These are phyloP conservation scores for Orbilia brochopaga DNA, from an alignment of 2,329 filamentous ascomycete genomes.

Conservation along the genomic window DNA sequence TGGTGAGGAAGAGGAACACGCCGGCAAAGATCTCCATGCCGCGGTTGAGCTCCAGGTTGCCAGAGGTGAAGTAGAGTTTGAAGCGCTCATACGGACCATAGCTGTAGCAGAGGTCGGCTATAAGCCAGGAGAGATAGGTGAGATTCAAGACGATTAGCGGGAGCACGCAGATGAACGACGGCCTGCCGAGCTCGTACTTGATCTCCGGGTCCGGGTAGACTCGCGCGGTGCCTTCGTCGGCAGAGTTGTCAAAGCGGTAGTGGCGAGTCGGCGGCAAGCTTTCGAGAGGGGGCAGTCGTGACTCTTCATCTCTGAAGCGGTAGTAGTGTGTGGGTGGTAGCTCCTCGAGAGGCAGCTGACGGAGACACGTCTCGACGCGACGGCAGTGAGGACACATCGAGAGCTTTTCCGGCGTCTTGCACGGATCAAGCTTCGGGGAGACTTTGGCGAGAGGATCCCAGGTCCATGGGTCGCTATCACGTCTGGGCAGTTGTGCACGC, in stretches of 20 bases:
- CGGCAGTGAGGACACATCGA: constrained; percentile 48
- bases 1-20: constrained; percentile 46
- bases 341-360: constrained; percentile 31
- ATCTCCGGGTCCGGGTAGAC: constrained; percentile 44
- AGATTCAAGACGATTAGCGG: constrained; percentile 39
- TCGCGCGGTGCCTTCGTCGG: constrained; percentile 36
- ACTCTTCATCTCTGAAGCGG: constrained; percentile 44
- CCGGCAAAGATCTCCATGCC: constrained; percentile 49
- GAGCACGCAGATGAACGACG: constrained; percentile 24
- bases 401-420: constrained; percentile 5
- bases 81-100: constrained; percentile 45
- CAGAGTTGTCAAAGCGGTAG: constrained; percentile 35
- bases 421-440: constrained; percentile 4
- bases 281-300: constrained; percentile 37
- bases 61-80: constrained; percentile 38
- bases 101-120: constrained; percentile 43
- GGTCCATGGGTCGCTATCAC: constrained; percentile 8
- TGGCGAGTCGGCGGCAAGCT: constrained; percentile 37
- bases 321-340: constrained; percentile 30
- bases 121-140: constrained; percentile 43
- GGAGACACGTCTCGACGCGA: constrained; percentile 37
- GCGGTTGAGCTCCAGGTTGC: constrained; percentile 28
- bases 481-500: not conserved
- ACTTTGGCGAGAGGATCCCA: constrained; percentile 17
- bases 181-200: constrained; percentile 27